A percentile compares a stretch with the other conserved stretches of the same genome.
Conservation (phyloP, 169 alveolate genomes). For the Fabrea salina region DNA sequence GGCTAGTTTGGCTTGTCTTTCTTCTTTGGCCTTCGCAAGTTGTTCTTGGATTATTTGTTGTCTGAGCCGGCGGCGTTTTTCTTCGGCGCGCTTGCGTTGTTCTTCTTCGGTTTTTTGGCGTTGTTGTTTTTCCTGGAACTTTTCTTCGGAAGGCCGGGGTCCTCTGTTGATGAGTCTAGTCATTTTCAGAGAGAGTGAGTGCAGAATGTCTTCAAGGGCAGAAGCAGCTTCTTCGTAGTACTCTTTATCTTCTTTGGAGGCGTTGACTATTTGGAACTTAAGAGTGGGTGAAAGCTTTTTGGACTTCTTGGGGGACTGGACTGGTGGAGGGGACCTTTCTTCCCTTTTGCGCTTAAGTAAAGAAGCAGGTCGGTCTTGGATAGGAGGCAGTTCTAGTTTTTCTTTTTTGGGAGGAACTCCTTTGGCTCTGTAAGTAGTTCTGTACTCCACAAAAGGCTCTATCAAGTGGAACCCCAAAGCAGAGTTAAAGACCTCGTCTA, state of each 20-base stretch:
- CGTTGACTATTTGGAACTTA: conserved; percentile 10
- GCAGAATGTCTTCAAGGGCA: conserved; percentile 14
- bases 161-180: conserved; percentile 19
- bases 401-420: conserved; percentile 4
- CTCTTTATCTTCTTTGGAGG: background rate
- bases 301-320: background rate
- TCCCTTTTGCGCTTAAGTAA: background rate
- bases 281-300: conserved; percentile 16
- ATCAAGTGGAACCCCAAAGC: background rate
- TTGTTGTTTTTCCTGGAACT: conserved; percentile 1
- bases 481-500: background rate
- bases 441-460: conserved; percentile 23
- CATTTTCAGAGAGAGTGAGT: conserved; percentile 28
- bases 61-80: conserved; percentile 20
- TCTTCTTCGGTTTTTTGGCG: conserved; percentile 32
- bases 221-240: conserved; percentile 1
- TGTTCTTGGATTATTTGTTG: conserved; percentile 20
- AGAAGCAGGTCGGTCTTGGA: background rate
- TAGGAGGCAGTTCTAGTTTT: background rate
- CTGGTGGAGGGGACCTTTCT: background rate
- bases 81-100: conserved; percentile 30
- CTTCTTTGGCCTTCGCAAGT: conserved; percentile 17
- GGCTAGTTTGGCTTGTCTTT: conserved; percentile 4
- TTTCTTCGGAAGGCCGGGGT: background rate
- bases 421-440: conserved; percentile 12